Evolutionary conservation across 768 basidiomycete genomes (phyloP).

Genomic region (Sarcodon aspratus): DNA sequence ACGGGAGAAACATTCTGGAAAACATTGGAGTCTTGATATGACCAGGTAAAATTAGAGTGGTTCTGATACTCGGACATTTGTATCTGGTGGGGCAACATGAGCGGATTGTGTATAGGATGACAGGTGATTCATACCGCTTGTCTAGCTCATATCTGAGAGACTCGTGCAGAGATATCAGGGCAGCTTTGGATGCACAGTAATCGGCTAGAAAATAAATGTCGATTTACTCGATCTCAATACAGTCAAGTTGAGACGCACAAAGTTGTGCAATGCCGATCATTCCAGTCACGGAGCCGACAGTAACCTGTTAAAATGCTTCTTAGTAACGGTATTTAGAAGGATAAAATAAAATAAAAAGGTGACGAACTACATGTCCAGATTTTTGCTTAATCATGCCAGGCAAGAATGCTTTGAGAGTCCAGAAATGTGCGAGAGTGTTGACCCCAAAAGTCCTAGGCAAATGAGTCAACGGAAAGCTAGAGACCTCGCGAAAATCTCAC

Average conservation of each 20-base stretch:
- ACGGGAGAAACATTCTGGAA: constrained; percentile 40
- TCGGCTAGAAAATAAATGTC: constrained; percentile 41
- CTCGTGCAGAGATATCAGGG: constrained; percentile 71
- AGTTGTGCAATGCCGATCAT: constrained; percentile 54
- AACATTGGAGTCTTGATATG: constrained; percentile 77
- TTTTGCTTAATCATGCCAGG: constrained; percentile 75
- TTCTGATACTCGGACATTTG: constrained; percentile 67
- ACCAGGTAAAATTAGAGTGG: constrained; percentile 76
- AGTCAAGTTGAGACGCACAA: not conserved
- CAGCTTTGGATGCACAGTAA: constrained; percentile 90
- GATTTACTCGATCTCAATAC: not conserved
- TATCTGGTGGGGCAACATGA: constrained; percentile 28
- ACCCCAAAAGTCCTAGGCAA: constrained; percentile 71
- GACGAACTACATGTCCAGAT: constrained; percentile 72
- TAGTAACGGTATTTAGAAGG: not conserved
- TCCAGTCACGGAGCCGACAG: constrained; percentile 67
- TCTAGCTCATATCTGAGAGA: constrained; percentile 85
- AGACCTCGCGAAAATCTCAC: constrained; percentile 29
- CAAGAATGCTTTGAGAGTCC: constrained; percentile 87
- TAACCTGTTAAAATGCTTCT: constrained; percentile 36
- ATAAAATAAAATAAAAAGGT: not conserved
- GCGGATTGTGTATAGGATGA: not conserved
- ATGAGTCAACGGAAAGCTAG: not conserved
- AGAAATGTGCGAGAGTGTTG: constrained; percentile 85
- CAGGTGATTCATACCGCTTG: constrained; percentile 34